These are phyloP conservation scores for Neurospora tetraspora DNA, from an alignment of 495 filamentous ascomycete genomes.

Conservation along the genomic window DNA sequence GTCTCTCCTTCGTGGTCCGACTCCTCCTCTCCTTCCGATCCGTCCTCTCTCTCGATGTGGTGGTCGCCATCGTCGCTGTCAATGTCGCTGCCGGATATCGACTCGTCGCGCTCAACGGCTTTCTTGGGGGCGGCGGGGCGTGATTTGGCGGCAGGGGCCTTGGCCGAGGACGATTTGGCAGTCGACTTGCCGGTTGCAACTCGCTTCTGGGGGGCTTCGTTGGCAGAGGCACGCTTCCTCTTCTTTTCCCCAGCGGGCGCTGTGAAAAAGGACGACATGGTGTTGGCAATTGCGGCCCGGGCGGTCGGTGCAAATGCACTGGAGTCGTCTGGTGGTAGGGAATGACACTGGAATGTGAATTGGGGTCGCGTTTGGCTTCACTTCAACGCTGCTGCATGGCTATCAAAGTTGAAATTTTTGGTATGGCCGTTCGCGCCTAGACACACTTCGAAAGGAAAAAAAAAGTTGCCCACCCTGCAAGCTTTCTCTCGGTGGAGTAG, in stretches of 20 bases:
- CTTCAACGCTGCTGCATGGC: background rate
- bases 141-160: conserved; percentile 23
- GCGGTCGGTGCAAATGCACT: conserved; percentile 1
- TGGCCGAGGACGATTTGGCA: conserved; percentile 34
- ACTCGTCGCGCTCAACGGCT: conserved; percentile 53
- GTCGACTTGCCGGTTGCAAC: conserved; percentile 26
- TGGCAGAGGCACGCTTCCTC: conserved; percentile 49
- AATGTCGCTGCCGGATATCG: conserved; percentile 79
- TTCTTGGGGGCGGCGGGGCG: conserved; percentile 43
- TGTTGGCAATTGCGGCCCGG: conserved; percentile 10
- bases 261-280: conserved; percentile 84
- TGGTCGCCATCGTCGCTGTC: conserved; percentile 34
- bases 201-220: conserved; percentile 36
- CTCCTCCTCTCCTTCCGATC: conserved; percentile 38
- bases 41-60: conserved; percentile 26
- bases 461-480: conserved; percentile 7
- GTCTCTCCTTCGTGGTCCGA: conserved; percentile 64
- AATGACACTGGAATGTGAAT: background rate
- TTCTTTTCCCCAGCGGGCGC: conserved; percentile 67
- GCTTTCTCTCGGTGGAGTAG: conserved; percentile 15
- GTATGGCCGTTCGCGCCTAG: background rate
- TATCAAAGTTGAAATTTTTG: background rate
- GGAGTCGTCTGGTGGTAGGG: background rate
- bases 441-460: background rate
- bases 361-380: background rate